Evolutionary conservation across 768 basidiomycete genomes (phyloP).

Genomic region (Russula brevipes): DNA sequence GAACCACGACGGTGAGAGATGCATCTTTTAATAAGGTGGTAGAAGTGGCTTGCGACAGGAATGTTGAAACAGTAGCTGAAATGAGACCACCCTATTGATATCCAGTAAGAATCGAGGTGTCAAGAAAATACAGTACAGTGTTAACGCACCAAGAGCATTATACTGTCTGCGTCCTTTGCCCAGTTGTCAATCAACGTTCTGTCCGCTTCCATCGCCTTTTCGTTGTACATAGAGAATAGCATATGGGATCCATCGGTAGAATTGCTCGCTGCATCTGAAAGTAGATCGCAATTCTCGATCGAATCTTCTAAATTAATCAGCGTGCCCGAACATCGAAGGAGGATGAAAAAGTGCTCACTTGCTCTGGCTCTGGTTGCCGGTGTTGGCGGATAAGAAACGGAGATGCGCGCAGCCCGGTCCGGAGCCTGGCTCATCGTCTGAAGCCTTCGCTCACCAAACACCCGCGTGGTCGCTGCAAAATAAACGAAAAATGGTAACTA

Average conservation of each 20-base stretch:
- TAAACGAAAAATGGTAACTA: too few relatives aligned
- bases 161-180: neutral
- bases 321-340: neutral
- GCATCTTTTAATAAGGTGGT: too few relatives aligned
- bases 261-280: neutral
- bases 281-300: neutral
- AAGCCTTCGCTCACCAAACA: too few relatives aligned
- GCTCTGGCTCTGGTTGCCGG: too few relatives aligned
- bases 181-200: conserved; percentile 4
- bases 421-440: too few relatives aligned
- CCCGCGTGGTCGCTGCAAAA: too few relatives aligned
- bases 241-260: neutral
- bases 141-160: conserved; percentile 1
- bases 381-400: too few relatives aligned
- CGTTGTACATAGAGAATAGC: conserved; percentile 8
- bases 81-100: conserved; percentile 3
- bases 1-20: too few relatives aligned
- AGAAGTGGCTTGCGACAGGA: conserved; percentile 1
- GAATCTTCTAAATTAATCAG: neutral
- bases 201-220: neutral
- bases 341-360: too few relatives aligned
- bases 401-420: too few relatives aligned
- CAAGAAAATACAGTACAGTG: neutral
- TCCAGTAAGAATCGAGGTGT: neutral
- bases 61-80: neutral